Evolutionary conservation across 805 yeast genomes (phyloP).

Genomic region (Candida tallmaniae): DNA sequence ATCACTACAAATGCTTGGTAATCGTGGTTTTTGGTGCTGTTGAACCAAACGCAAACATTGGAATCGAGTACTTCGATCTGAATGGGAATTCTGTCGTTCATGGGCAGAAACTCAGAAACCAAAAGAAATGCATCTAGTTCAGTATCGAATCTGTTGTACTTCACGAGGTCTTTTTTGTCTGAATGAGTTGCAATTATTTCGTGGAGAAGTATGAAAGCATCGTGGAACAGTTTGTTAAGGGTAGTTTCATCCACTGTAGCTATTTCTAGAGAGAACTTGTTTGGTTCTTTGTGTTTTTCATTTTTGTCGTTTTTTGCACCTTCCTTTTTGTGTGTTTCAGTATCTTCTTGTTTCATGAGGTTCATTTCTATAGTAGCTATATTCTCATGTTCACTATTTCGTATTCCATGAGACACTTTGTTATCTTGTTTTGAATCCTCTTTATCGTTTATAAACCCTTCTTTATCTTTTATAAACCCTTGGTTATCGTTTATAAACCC

Average conservation of each 20-base stretch:
- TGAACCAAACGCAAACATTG: slow-evolving; percentile 3
- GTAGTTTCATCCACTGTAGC: slow-evolving; percentile 14
- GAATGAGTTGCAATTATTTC: slow-evolving; percentile 11
- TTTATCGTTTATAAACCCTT: no score
- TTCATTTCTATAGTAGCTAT: no score
- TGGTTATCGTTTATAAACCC: no score
- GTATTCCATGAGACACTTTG: no score
- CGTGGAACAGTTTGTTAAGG: slow-evolving; percentile 17
- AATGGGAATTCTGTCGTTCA: slow-evolving; percentile 3
- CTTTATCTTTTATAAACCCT: no score
- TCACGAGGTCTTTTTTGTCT: not conserved
- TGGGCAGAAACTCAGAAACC: slow-evolving; percentile 1
- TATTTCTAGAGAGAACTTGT: slow-evolving; percentile 5
- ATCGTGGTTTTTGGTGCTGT: slow-evolving; percentile 1
- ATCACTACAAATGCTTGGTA: slow-evolving; percentile 25
- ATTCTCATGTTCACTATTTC: no score
- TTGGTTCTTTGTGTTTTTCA: slow-evolving; percentile 3
- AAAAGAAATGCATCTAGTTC: slow-evolving; percentile 1
- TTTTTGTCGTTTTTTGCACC: not conserved
- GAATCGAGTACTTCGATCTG: slow-evolving; percentile 1
- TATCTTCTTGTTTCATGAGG: slow-evolving; percentile 7
- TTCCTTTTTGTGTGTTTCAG: not conserved
- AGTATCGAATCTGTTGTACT: slow-evolving; percentile 1
- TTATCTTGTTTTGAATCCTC: no score
- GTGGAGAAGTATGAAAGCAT: slow-evolving; percentile 21